These are phyloP conservation scores for Fraxinus sp. DNA, from an alignment of 305 asterid species.

Conservation along the genomic window DNA sequence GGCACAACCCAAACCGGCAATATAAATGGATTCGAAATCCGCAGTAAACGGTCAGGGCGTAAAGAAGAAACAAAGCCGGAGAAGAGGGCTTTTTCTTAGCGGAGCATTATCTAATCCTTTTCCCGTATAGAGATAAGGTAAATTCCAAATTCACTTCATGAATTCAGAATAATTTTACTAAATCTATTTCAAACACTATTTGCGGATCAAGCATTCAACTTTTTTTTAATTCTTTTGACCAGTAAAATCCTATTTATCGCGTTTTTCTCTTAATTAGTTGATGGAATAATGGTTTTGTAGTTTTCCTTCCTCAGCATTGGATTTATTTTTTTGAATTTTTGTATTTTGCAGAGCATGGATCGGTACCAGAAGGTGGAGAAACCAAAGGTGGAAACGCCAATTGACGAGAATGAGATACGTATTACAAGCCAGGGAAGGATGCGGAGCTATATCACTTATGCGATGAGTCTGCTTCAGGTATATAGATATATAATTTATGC, in stretches of 20 bases:
- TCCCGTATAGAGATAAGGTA: conserved; percentile 7
- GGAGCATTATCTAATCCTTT: conserved; percentile 28
- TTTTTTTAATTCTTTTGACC: neutral
- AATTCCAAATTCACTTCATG: neutral
- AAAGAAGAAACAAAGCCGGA: conserved; percentile 41
- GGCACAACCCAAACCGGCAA: conserved; percentile 29
- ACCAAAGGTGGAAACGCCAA: conserved; percentile 75
- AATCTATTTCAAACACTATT: neutral
- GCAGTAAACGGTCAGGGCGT: conserved; percentile 31
- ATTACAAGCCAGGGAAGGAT: conserved; percentile 96
- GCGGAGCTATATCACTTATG: conserved; percentile 90
- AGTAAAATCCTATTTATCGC: neutral
- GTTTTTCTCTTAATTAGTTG: neutral
- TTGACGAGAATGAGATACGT: conserved; percentile 89
- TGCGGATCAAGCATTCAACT: conserved; percentile 6
- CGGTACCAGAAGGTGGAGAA: conserved; percentile 96
- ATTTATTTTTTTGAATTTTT: neutral
- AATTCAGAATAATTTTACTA: neutral
- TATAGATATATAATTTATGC: neutral
- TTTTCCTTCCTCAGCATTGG: neutral
- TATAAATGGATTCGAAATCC: conserved; percentile 22
- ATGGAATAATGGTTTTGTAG: neutral
- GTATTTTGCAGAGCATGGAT: conserved; percentile 53
- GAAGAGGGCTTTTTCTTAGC: conserved; percentile 42
- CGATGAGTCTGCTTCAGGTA: conserved; percentile 89